Conservation (phyloP, 176 grass and related monocot species). For the Eremochloa ophiuroides region DNA sequence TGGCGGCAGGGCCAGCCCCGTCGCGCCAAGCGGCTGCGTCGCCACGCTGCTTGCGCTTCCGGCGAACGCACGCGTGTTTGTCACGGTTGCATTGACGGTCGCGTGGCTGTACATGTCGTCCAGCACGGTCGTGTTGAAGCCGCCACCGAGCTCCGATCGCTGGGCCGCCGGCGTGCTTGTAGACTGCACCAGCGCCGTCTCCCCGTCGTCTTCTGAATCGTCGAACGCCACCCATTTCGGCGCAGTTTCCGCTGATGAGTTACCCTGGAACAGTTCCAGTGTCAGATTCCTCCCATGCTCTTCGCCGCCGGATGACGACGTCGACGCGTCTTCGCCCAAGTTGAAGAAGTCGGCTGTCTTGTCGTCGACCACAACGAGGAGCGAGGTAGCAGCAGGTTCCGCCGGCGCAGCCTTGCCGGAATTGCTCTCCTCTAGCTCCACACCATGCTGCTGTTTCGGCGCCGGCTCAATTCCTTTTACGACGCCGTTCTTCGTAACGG, state of each 20-base stretch:
- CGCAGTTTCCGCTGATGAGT: background rate
- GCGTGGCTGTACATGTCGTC: slow-evolving; percentile 35
- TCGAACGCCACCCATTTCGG: slow-evolving; percentile 55
- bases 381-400: background rate
- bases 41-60: slow-evolving; percentile 51
- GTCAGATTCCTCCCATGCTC: slow-evolving; percentile 42
- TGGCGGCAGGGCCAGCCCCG: slow-evolving; percentile 44
- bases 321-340: slow-evolving; percentile 37
- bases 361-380: background rate
- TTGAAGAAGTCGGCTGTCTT: slow-evolving; percentile 46
- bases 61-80: background rate
- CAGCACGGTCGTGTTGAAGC: slow-evolving; percentile 45
- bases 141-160: slow-evolving; percentile 39
- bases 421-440: slow-evolving; percentile 1
- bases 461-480: slow-evolving; percentile 15
- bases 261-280: slow-evolving; percentile 34
- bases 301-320: background rate
- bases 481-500: slow-evolving; percentile 2
- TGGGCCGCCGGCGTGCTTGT: slow-evolving; percentile 29
- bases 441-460: background rate
- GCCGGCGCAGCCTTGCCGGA: background rate
- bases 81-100: background rate
- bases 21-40: background rate
- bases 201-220: slow-evolving; percentile 30
- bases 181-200: slow-evolving; percentile 39